A percentile compares a stretch with the other conserved stretches of the same genome.
Conservation (phyloP, 768 basidiomycete species). For the Favolaschia claudopus region DNA sequence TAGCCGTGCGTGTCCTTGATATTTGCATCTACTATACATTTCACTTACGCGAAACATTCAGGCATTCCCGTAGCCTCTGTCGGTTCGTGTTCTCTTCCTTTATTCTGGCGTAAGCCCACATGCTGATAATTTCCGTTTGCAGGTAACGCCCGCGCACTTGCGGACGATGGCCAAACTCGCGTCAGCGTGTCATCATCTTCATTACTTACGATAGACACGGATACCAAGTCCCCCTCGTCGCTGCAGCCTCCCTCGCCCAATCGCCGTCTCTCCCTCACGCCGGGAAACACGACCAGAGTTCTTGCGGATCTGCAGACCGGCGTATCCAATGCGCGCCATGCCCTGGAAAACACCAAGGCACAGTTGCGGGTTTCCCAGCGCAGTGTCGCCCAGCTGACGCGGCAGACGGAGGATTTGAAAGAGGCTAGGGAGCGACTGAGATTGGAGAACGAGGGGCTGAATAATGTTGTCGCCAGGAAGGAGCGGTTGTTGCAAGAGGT, state of each 20-base stretch:
- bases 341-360: conserved; percentile 85
- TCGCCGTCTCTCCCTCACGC: conserved; percentile 67
- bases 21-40: conserved; percentile 19
- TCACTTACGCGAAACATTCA: conserved; percentile 41
- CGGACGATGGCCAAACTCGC: conserved; percentile 69
- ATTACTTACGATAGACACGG: conserved; percentile 45
- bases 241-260: conserved; percentile 52
- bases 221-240: conserved; percentile 42
- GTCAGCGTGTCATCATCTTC: conserved; percentile 34
- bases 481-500: conserved; percentile 89
- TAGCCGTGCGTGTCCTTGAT: conserved; percentile 80
- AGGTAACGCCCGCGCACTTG: conserved; percentile 87
- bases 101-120: conserved; percentile 21
- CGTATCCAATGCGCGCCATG: conserved; percentile 78
- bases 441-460: conserved; percentile 87
- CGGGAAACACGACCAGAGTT: conserved; percentile 87
- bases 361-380: conserved; percentile 85
- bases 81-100: conserved; percentile 55
- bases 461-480: conserved; percentile 88
- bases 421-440: conserved; percentile 84
- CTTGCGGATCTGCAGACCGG: conserved; percentile 88
- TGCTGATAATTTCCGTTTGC: conserved; percentile 32
- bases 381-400: conserved; percentile 82
- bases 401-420: conserved; percentile 89
- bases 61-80: conserved; percentile 83